Percentiles rank a stretch among this genome's conserved stretches.
Evolutionary conservation across 2,329 filamentous ascomycete species (phyloP).

Genomic region (Colletotrichum graminicola): DNA sequence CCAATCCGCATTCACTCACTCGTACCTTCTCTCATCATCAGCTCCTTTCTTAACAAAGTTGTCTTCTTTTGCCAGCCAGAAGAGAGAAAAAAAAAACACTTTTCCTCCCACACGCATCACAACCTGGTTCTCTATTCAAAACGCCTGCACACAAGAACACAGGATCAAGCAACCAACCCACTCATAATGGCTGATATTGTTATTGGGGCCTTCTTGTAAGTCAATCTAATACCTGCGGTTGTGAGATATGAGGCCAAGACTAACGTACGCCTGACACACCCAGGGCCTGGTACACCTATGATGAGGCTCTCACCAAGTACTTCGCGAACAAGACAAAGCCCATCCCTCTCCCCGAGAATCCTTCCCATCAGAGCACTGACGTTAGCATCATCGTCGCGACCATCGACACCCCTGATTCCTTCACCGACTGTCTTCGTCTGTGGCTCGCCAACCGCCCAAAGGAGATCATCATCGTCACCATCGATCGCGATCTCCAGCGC

Average conservation of each 20-base stretch:
- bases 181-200: conserved; percentile 6
- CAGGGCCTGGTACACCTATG: conserved; percentile 29
- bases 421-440: conserved; percentile 42
- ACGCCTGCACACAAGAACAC: background rate
- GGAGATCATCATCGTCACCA: conserved; percentile 49
- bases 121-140: background rate
- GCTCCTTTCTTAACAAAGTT: too few relatives aligned
- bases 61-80: background rate
- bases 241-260: background rate
- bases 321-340: conserved; percentile 9
- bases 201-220: conserved; percentile 25
- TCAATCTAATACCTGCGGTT: background rate
- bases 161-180: background rate
- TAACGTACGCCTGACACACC: background rate
- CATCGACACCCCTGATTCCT: conserved; percentile 43
- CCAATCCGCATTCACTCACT: background rate
- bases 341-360: conserved; percentile 20
- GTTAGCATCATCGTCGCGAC: conserved; percentile 49
- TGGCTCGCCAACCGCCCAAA: conserved; percentile 45
- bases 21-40: background rate
- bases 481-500: conserved; percentile 13
- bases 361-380: conserved; percentile 32
- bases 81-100: background rate
- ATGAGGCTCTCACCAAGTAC: conserved; percentile 22
- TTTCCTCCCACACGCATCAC: background rate